Conservation (phyloP, 495 filamentous ascomycete genomes). For the Neurospora sp. region DNA sequence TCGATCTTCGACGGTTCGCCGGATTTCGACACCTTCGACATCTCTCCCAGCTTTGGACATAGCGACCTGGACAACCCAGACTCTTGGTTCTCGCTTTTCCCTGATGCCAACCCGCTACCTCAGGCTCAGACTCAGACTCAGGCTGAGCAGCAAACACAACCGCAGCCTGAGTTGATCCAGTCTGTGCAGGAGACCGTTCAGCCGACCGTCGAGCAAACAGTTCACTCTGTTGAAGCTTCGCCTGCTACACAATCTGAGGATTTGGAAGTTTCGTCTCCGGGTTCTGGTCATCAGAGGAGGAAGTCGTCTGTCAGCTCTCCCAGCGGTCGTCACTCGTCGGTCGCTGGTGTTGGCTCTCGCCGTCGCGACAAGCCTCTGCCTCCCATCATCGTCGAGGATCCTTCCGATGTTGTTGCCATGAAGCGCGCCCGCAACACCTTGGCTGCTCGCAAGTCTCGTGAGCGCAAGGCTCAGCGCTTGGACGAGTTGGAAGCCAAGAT, state of each 20-base stretch:
- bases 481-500: conserved; percentile 50
- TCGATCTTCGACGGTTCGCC: conserved; percentile 68
- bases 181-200: conserved; percentile 1
- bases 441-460: conserved; percentile 88
- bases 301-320: conserved; percentile 39
- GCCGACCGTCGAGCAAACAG: conserved; percentile 1
- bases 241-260: conserved; percentile 34
- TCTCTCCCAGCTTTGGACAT: conserved; percentile 58
- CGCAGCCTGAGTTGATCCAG: background rate
- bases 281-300: conserved; percentile 25
- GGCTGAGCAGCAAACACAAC: background rate
- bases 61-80: conserved; percentile 36
- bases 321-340: conserved; percentile 51
- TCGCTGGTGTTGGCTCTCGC: conserved; percentile 60
- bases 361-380: conserved; percentile 70
- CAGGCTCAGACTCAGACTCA: background rate
- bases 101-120: conserved; percentile 29
- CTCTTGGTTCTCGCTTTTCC: conserved; percentile 63
- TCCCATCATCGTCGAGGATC: conserved; percentile 68
- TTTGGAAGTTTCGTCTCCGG: conserved; percentile 24
- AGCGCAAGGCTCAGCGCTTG: conserved; percentile 64
- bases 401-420: conserved; percentile 57
- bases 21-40: conserved; percentile 57
- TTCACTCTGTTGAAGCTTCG: conserved; percentile 27
- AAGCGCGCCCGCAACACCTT: conserved; percentile 95